Conservation (phyloP, 2,329 filamentous ascomycete species). For the Hysterium pulicare region DNA sequence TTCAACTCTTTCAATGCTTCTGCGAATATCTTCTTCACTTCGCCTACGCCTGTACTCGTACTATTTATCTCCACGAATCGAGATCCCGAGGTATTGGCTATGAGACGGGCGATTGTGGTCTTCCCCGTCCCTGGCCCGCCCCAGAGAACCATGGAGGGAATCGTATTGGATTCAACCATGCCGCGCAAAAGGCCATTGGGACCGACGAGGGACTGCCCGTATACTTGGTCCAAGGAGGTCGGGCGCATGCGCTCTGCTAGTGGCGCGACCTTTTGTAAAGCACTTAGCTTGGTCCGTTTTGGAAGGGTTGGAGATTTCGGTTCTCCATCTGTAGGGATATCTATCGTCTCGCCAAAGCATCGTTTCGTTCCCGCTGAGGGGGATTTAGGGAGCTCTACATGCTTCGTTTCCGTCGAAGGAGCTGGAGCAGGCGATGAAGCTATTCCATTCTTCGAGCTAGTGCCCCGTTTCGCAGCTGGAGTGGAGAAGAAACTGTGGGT, state of each 20-base stretch:
- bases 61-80: constrained; percentile 96
- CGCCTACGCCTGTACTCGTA: constrained; percentile 79
- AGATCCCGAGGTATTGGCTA: constrained; percentile 75
- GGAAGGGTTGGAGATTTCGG: constrained; percentile 38
- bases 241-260: constrained; percentile 94
- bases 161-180: constrained; percentile 78
- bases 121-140: constrained; percentile 78
- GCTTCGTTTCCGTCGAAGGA: constrained; percentile 9
- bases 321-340: constrained; percentile 17
- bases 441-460: constrained; percentile 17
- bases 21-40: constrained; percentile 87
- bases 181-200: constrained; percentile 77
- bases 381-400: constrained; percentile 20
- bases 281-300: constrained; percentile 59
- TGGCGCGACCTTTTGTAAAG: constrained; percentile 68
- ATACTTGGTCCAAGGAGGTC: constrained; percentile 76
- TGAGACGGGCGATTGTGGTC: constrained; percentile 87
- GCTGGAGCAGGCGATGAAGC: constrained; percentile 19
- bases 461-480: constrained; percentile 44
- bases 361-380: constrained; percentile 27
- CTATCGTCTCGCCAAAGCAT: constrained; percentile 16
- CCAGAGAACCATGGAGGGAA: constrained; percentile 97
- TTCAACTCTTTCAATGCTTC: constrained; percentile 77
- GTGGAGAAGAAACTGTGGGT: constrained; percentile 54
- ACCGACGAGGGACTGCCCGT: constrained; percentile 87